Evolutionary conservation across 2,329 filamentous ascomycete genomes (phyloP), one percentile per base, ranked within the genome.

Genomic region (Aspergillus neotritici): DNA sequence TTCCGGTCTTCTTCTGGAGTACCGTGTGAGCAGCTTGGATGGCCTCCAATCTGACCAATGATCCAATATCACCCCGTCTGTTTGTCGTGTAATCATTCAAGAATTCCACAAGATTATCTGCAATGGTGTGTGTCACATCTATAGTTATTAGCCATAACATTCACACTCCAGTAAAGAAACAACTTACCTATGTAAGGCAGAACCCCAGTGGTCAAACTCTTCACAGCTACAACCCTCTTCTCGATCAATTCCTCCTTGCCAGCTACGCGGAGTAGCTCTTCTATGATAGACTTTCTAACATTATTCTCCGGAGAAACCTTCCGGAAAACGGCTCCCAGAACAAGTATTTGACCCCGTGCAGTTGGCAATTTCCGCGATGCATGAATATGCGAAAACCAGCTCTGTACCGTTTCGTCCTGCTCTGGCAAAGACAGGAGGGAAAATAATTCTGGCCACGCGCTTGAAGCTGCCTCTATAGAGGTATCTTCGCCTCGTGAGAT

Each of bases 11-110:
- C 31, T 54, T 57, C 25, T 53, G 47, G 11, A 68, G 50, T 31
- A 68, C 53, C 10, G 55, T 52, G 10, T 56, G 80, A 2, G 88
- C 72, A 2, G 80, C 80, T 47, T 79, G 76, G 10, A 96, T 76
- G 16, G 87, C 90, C 63, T 90, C 84, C 4, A 91, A 71, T 3
- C 93, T 79, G 4, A 94, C 85, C 40, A 90, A 79, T 0, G 90
- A 94, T 4, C 93, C 93, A 37, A 97, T 78, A 58, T 98, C 93
- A 12, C 93, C 93, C 44, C 89, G 77, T 11, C 90, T 83, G 52
- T 87, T 91, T 3, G 87, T 90, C 0, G 87, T 94, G 59, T 97
- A 97, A 61, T 98, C 90, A 52, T 91, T 84, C 21, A 98, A 67
- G 31, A 70, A 70, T 2, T 44, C 43, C 2, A 64, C 43, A 16